These are phyloP conservation scores for Fusarium vanettenii DNA, from an alignment of 2,329 filamentous ascomycete genomes.

Conservation along the genomic window DNA sequence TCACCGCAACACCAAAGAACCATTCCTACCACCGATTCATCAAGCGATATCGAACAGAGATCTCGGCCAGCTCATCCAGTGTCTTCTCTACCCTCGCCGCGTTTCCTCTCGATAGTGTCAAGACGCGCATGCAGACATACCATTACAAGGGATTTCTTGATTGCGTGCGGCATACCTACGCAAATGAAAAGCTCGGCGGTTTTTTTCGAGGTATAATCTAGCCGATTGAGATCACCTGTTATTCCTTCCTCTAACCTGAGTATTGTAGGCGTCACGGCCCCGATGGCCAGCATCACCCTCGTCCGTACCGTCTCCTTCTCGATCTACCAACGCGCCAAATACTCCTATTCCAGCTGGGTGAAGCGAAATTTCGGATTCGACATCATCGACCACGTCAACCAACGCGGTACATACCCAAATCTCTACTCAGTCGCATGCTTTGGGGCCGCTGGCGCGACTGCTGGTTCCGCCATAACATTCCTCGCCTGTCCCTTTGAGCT, in stretches of 20 bases:
- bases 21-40: slow-evolving; percentile 56
- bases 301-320: slow-evolving; percentile 84
- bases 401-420: slow-evolving; percentile 76
- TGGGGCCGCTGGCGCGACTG: slow-evolving; percentile 80
- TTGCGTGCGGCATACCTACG: slow-evolving; percentile 81
- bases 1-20: slow-evolving; percentile 8
- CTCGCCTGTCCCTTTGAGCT: slow-evolving; percentile 90
- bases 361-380: slow-evolving; percentile 74
- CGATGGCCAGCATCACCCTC: slow-evolving; percentile 82
- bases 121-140: slow-evolving; percentile 91
- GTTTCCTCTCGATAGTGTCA: slow-evolving; percentile 91
- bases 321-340: slow-evolving; percentile 82
- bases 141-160: slow-evolving; percentile 79
- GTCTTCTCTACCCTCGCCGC: slow-evolving; percentile 81
- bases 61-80: slow-evolving; percentile 81
- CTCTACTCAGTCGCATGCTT: slow-evolving; percentile 81
- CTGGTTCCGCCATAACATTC: slow-evolving; percentile 82
- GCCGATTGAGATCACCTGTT: slow-evolving; percentile 1
- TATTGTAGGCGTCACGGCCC: slow-evolving; percentile 75
- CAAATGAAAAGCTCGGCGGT: slow-evolving; percentile 75
- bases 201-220: slow-evolving; percentile 80
- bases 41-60: slow-evolving; percentile 83
- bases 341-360: slow-evolving; percentile 77
- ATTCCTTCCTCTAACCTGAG: slow-evolving; percentile 18
- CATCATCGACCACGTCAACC: slow-evolving; percentile 79